Base-by-base conservation (phyloP, 2,329 filamentous ascomycete species). In the Xylaria sp. region DNA sequence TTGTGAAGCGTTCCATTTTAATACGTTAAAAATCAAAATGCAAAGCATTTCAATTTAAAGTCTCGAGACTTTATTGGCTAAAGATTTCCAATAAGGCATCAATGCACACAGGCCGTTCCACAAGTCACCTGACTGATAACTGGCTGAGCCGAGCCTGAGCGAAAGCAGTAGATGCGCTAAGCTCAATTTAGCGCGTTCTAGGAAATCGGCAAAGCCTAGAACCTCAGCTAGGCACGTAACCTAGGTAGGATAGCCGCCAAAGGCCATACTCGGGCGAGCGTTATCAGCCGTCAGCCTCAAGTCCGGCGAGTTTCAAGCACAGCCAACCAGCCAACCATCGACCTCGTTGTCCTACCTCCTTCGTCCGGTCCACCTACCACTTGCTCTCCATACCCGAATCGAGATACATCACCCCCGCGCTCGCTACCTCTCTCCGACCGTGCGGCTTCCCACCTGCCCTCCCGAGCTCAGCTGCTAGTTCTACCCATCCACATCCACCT, bases 201-300 rank as follows among this genome's bases (percentile, higher is more conserved):
- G 31, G 31, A 33, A 33, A 33, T 33, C 3, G 25, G 25, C 25
- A 25, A 25, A 25, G 3, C 25, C 25, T 25, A 2, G 3, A 3
- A 25, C 2, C 25, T 3, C 3, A 25, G 25, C 25, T 25, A 25
- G 25, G 28, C 28, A 28, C 39, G 10, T 15, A 43, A 10, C 39
- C 13, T 12, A 41, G 13, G 10, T 41, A 41, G 39, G 39, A 43
- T 43, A 43, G 39, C 39, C 13, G 39, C 64, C 58, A 66, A 66
- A 66, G 58, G 28, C 60, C n/a, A 20, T 43, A 46, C 41, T n/a
- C 18, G 41, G 5, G 15, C 6, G 31, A 62, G 66, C 66, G 66
- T 65, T 62, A 68, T 65, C 39, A 60, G 39, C 49, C 39, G 65
- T 65, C 39, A 60, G 39, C 49, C 39, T 54, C n/a, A 3, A 28